These are phyloP conservation scores for Pseudogymnoascus sp. DNA, from an alignment of 2,329 filamentous ascomycete genomes.

Conservation along the genomic window DNA sequence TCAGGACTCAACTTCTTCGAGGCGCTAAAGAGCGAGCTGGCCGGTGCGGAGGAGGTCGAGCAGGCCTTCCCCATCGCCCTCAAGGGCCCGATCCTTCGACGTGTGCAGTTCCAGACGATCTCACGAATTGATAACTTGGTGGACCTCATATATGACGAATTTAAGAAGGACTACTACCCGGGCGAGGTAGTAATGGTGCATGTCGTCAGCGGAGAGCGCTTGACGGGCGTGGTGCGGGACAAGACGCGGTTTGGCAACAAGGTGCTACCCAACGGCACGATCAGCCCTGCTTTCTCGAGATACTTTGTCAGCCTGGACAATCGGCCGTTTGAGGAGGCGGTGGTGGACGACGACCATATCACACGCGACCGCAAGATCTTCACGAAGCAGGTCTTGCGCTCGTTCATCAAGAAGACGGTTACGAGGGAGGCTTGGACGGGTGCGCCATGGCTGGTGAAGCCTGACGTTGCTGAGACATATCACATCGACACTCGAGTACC, in stretches of 20 bases:
- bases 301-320: conserved; percentile 74
- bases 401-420: conserved; percentile 94
- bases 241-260: conserved; percentile 68
- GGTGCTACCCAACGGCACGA: conserved; percentile 56
- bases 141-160: conserved; percentile 63
- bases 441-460: conserved; percentile 93
- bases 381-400: conserved; percentile 86
- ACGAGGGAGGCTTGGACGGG: conserved; percentile 86
- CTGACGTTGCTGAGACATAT: conserved; percentile 72
- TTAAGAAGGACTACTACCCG: conserved; percentile 84
- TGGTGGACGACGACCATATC: conserved; percentile 75
- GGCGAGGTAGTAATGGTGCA: conserved; percentile 75
- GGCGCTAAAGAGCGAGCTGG: conserved; percentile 78
- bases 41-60: conserved; percentile 81
- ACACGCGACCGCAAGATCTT: conserved; percentile 84
- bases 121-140: conserved; percentile 79
- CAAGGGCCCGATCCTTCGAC: conserved; percentile 81
- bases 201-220: conserved; percentile 57
- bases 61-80: conserved; percentile 84
- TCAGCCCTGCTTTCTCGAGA: conserved; percentile 63
- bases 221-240: conserved; percentile 71
- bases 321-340: conserved; percentile 59
- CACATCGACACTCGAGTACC: conserved; percentile 84
- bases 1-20: conserved; percentile 88
- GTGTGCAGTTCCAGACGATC: conserved; percentile 83